Base-by-base conservation (phyloP, 352 stramenopile genomes). In the Globisporangium orthogonon region DNA sequence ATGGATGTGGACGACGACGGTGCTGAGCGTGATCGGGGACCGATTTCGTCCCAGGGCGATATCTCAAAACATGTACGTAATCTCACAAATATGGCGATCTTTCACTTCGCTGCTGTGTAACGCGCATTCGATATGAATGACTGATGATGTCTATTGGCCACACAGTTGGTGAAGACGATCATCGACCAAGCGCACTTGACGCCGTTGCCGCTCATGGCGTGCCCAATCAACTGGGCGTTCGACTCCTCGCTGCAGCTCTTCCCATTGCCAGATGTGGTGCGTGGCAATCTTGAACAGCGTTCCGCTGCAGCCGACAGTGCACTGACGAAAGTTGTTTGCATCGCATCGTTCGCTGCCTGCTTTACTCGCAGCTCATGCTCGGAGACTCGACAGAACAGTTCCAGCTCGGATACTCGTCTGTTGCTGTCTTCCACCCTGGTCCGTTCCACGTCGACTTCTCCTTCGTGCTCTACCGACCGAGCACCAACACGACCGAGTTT, bases 191-290 rank as follows among this genome's bases (percentile, higher is more conserved):
- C 86, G 14, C 94, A 98, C 60, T 70, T 98, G 60, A 95, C 81
- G 59, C 95, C 95, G 7, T 67, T 97, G 39, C 87, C 89, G 37
- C 63, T 97, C 14, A 81, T 91, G 56, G 73, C 78, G 29, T 82
- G 78, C 58, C 93, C 95, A n/a, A 95, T 98, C 59, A 96, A 96
- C 64, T 98, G 92, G 91, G 86, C 93, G 28, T 97, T 94, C 60
- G 92, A 98, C 69, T 82, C 91, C 43, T 79, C 89, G 5, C 63
- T 98, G 44, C 82, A 94, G 53, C 74, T 98, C 15, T 98, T 98
- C 67, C 95, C 95, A 1, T 69, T 93, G 50, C 95, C 95, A 0
- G 87, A 98, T 66, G 86, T 96, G 58, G 62, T 97, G 52, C 30
- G 62, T 61, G 23, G 23, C 23, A 23, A 23, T 23, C 23, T 23